phyloP scores from a whole-genome alignment of 2,329 filamentous ascomycete genomes.

The Clarireedia paspali region DNA sequence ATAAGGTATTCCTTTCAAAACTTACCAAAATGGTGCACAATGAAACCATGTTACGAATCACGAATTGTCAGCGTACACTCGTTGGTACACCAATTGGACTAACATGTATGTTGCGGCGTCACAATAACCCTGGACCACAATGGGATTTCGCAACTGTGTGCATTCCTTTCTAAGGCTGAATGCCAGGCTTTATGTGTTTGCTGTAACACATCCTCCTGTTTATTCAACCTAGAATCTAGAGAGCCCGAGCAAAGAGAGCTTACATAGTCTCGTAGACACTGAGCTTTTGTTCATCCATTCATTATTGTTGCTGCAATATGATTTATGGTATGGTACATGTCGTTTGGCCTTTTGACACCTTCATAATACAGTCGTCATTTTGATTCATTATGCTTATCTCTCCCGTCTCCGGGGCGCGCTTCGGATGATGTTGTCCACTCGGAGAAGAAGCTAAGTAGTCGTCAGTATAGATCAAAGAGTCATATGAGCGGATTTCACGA shows the following conservation, averaged over 20 bases:
- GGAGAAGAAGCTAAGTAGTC: constrained; percentile 62
- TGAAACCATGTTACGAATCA: background rate
- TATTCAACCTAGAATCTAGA: background rate
- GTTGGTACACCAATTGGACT: too few species aligned
- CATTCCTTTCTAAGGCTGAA: background rate
- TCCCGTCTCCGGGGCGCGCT: constrained; percentile 79
- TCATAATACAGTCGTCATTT: constrained; percentile 27
- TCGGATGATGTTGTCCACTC: constrained; percentile 97
- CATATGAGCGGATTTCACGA: constrained; percentile 32
- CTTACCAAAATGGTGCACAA: background rate
- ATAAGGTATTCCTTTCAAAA: background rate
- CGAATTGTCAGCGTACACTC: too few species aligned
- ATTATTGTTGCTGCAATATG: constrained; percentile 23
- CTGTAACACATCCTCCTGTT: background rate
- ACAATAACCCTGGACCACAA: too few species aligned
- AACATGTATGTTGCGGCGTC: too few species aligned
- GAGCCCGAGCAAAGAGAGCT: background rate
- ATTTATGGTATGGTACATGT: constrained; percentile 31
- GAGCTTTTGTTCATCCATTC: constrained; percentile 9
- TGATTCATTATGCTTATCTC: constrained; percentile 46
- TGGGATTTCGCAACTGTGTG: background rate
- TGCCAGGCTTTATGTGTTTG: background rate
- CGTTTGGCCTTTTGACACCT: constrained; percentile 13
- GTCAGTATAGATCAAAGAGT: constrained; percentile 25
- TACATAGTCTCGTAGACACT: background rate